These are phyloP conservation scores for Chytriomyces confervae DNA, from an alignment of 192 early-diverging fungal species.

Conservation along the genomic window DNA sequence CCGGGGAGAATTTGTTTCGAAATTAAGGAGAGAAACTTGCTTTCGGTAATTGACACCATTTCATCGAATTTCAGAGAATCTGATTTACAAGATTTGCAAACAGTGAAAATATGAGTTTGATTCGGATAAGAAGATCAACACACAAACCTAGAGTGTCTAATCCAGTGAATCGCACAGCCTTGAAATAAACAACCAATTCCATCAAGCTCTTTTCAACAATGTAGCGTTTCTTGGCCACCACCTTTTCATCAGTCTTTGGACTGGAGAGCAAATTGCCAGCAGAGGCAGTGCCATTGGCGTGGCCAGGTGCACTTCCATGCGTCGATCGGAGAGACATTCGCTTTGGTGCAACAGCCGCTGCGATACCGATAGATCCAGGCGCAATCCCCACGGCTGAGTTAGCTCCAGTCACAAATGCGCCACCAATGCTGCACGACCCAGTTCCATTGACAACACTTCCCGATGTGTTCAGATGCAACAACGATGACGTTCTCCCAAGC, in stretches of 20 bases:
- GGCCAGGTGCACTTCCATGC: background rate
- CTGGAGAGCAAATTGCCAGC: background rate
- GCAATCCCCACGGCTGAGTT: background rate
- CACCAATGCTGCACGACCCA: background rate
- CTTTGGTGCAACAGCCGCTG: background rate
- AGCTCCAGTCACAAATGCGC: background rate
- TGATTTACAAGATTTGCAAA: conserved; percentile 37
- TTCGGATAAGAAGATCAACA: background rate
- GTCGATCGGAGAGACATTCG: background rate
- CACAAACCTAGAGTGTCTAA: conserved; percentile 48
- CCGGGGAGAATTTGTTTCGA: conserved; percentile 29
- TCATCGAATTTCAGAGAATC: conserved; percentile 60
- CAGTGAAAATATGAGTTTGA: background rate
- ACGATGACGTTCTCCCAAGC: too few species aligned
- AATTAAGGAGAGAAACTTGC: conserved; percentile 58
- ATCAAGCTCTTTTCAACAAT: conserved; percentile 44
- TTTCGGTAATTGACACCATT: conserved; percentile 80
- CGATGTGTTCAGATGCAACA: too few species aligned
- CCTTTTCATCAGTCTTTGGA: background rate
- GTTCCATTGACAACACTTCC: background rate
- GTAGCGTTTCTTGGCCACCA: conserved; percentile 30
- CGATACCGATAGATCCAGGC: background rate
- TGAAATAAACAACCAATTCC: conserved; percentile 52
- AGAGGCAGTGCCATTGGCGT: background rate
- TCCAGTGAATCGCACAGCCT: conserved; percentile 38